Evolutionary conservation across 2,329 filamentous ascomycete species (phyloP).

Genomic region (Stachybotrys elegans): DNA sequence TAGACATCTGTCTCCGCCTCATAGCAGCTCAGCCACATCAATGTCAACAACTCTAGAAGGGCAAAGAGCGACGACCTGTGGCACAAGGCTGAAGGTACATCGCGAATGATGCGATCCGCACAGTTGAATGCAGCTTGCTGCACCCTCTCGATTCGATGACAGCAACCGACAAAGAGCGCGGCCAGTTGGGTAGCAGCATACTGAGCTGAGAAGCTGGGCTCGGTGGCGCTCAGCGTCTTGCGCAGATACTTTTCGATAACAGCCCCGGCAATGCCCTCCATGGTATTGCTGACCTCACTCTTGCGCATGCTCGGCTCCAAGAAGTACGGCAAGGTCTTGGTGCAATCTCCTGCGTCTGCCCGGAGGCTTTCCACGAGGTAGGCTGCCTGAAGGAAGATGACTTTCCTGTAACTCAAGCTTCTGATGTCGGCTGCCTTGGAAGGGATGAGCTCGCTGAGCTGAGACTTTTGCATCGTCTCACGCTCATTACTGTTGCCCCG

Average conservation of each 20-base stretch:
- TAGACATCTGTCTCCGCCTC: conserved; percentile 95
- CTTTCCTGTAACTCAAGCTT: conserved; percentile 79
- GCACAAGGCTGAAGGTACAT: conserved; percentile 85
- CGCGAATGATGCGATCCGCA: conserved; percentile 78
- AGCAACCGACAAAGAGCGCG: conserved; percentile 80
- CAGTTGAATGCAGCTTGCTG: conserved; percentile 80
- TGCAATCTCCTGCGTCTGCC: conserved; percentile 83
- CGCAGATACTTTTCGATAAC: conserved; percentile 76
- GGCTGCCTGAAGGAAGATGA: conserved; percentile 86
- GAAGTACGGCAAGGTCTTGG: conserved; percentile 85
- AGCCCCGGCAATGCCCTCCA: conserved; percentile 59
- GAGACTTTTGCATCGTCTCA: conserved; percentile 73
- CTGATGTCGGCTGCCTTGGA: conserved; percentile 73
- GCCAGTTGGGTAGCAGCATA: conserved; percentile 87
- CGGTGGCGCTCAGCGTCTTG: conserved; percentile 65
- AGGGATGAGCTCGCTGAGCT: conserved; percentile 69
- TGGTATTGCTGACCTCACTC: conserved; percentile 57
- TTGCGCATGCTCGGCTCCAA: conserved; percentile 79
- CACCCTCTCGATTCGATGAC: conserved; percentile 86
- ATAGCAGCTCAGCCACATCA: conserved; percentile 94
- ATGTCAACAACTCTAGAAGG: conserved; percentile 80
- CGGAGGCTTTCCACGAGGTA: conserved; percentile 85
- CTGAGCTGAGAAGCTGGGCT: conserved; percentile 80
- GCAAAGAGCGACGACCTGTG: conserved; percentile 89
- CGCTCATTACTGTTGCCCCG: conserved; percentile 79